Evolutionary conservation across 345 rosid genomes (phyloP).

Genomic region (Eucalyptus marginata): DNA sequence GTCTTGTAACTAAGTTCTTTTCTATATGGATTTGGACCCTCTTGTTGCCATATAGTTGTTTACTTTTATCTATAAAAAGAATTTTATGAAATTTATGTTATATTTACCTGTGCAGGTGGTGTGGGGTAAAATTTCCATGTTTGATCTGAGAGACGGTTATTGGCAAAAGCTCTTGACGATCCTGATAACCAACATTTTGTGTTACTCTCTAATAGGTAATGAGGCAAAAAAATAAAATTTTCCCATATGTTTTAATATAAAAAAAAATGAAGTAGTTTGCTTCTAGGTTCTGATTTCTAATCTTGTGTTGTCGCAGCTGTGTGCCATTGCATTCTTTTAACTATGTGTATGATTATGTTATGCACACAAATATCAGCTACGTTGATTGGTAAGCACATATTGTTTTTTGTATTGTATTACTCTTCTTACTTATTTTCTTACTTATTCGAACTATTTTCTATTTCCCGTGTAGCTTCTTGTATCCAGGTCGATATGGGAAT

Average conservation of each 20-base stretch:
- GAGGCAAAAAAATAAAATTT: neutral
- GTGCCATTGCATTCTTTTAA: conserved; percentile 81
- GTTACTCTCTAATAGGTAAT: conserved; percentile 84
- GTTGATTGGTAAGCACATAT: conserved; percentile 50
- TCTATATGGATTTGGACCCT: no score
- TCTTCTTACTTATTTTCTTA: neutral
- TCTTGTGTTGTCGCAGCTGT: conserved; percentile 43
- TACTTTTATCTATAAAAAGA: neutral
- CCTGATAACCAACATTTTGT: conserved; percentile 89
- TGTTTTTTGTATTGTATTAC: neutral
- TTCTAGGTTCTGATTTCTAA: neutral
- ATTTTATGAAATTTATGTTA: neutral
- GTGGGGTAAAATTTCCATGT: conserved; percentile 91
- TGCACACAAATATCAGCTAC: conserved; percentile 67
- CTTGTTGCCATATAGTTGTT: no score
- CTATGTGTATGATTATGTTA: conserved; percentile 68
- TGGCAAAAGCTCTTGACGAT: conserved; percentile 77
- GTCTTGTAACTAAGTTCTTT: no score
- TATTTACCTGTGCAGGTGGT: conserved; percentile 31
- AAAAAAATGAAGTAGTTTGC: neutral
- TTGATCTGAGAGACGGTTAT: conserved; percentile 79
- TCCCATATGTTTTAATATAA: no score
- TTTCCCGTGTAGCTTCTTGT: conserved; percentile 54
- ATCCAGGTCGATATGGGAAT: conserved; percentile 87
- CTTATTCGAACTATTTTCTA: neutral